Base-by-base conservation (phyloP, 2,329 filamentous ascomycete species). In the Apiospora pterosperma region DNA sequence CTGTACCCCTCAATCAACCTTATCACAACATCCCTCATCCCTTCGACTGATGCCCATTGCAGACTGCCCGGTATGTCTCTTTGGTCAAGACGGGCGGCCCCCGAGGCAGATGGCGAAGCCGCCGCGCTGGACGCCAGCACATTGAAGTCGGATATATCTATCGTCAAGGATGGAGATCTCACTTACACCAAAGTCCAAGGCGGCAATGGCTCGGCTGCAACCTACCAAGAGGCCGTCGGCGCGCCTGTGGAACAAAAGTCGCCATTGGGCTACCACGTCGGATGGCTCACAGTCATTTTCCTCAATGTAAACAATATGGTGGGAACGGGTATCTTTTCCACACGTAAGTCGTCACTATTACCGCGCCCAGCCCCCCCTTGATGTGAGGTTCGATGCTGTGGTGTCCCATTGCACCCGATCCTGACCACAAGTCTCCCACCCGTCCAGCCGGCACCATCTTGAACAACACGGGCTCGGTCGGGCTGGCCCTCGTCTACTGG, bases 241-340 rank as follows among this genome's bases (percentile, higher is more conserved):
- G 88, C 88, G 2, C 87, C 88, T 0, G 85, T 90, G 7, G 88
- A 90, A 71, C 77, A 75, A 1, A 71, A 79, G 5, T 88, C 86
- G 4, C 86, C 88, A 0, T 75, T 90, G n/a, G 88, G 87, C 1
- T 88, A 88, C 69, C 76, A 82, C 11, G 86, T 89, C 41, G 82
- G 82, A 1, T 80, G 80, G 19, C 69, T 85, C 31, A 86, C 85
- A 0, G 84, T 87, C 23, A 77, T 88, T 23, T 85, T 87, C 63
- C 72, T 89, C 31, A 89, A 89, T 67, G 73, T 89, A 59, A 74
- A 82, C 63, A 85, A 85, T 73, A 89, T 89, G 86, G 81, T 90
- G 55, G 87, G 87, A 1, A 89, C 85, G 0, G 86, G 87, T 5
- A 81, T 88, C 7, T 88, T 85, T 67, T 85, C 84, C 5, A 67